Conservation (phyloP, 305 asterid species). For the Fraxinus baroniana region DNA sequence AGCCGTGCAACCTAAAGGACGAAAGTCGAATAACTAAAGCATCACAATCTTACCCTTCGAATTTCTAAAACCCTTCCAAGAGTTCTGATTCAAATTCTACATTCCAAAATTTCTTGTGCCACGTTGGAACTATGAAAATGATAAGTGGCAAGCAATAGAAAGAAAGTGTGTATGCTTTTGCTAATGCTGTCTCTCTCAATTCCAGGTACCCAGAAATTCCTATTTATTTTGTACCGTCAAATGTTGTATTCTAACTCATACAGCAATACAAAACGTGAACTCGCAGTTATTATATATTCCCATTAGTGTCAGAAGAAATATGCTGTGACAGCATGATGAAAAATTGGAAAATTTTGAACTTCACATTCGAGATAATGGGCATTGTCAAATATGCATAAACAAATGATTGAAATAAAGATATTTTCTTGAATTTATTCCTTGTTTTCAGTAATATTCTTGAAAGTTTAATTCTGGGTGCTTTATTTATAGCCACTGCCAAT, state of each 20-base stretch:
- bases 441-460: conserved; percentile 67
- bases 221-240: conserved; percentile 5
- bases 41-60: background rate
- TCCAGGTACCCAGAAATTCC: conserved; percentile 2
- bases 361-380: conserved; percentile 73
- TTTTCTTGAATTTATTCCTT: conserved; percentile 49
- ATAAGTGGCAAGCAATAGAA: conserved; percentile 35
- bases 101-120: background rate
- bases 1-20: background rate
- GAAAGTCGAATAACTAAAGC: background rate
- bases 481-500: conserved; percentile 38
- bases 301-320: conserved; percentile 21
- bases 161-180: conserved; percentile 44
- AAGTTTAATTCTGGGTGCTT: conserved; percentile 31
- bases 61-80: background rate
- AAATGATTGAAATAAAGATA: conserved; percentile 59
- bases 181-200: conserved; percentile 36
- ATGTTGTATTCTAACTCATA: background rate
- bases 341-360: conserved; percentile 49
- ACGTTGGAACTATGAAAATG: background rate
- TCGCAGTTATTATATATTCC: background rate
- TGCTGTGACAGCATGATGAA: conserved; percentile 41
- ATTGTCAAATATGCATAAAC: conserved; percentile 74
- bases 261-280: background rate
- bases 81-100: background rate